A percentile compares a stretch with the other conserved stretches of the same genome.
phyloP scores from a whole-genome alignment of 495 filamentous ascomycete genomes.

The Eremomyces bilateralis region DNA sequence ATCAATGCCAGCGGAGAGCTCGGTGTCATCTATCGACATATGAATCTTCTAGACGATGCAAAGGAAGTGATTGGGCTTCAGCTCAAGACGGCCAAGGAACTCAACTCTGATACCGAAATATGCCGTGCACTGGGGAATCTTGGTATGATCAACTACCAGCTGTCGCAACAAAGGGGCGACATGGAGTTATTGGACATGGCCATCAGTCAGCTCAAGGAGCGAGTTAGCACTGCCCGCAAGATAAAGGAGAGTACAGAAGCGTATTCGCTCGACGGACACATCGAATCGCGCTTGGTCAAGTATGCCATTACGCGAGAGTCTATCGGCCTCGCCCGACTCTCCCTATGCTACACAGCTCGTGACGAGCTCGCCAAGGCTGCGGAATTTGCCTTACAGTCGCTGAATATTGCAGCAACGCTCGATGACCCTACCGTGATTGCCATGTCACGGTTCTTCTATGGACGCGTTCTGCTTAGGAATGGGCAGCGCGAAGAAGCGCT shows the following conservation, averaged over 20 bases:
- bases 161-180: conserved; percentile 5
- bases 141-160: conserved; percentile 18
- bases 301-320: conserved; percentile 2
- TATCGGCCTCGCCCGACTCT: conserved; percentile 2
- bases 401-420: background rate
- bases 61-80: conserved; percentile 10
- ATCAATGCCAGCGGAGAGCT: conserved; percentile 13
- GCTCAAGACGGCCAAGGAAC: conserved; percentile 10
- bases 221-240: conserved; percentile 6
- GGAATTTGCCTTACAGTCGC: conserved; percentile 8
- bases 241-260: conserved; percentile 11
- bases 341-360: conserved; percentile 1
- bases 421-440: conserved; percentile 7
- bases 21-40: conserved; percentile 14
- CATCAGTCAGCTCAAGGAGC: conserved; percentile 6
- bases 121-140: conserved; percentile 19
- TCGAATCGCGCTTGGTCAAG: background rate
- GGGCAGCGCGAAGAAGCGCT: conserved; percentile 7
- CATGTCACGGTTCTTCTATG: conserved; percentile 16
- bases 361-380: conserved; percentile 2
- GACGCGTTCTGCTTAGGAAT: conserved; percentile 3
- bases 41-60: conserved; percentile 10
- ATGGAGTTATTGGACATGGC: conserved; percentile 2
- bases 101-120: conserved; percentile 4
- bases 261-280: background rate